These are phyloP conservation scores for Notholithocarpus densiflorus DNA, from an alignment of 306 rosid species.

Conservation along the genomic window DNA sequence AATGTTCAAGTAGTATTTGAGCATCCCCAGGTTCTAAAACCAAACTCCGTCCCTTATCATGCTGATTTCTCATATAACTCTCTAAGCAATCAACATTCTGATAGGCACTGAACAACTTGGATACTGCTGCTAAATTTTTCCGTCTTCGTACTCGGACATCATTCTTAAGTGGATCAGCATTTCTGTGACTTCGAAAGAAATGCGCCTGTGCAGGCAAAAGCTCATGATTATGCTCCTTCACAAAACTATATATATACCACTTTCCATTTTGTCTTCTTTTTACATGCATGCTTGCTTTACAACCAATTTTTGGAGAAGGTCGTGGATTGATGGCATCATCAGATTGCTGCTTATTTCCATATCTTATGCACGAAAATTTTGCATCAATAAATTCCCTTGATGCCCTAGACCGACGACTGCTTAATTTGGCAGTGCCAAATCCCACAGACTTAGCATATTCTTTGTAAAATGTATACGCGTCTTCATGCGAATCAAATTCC, in stretches of 20 bases:
- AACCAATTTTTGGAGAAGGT: constrained; percentile 63
- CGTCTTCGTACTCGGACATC: constrained; percentile 56
- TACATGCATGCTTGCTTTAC: constrained; percentile 64
- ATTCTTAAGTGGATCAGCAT: constrained; percentile 39
- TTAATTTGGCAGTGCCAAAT: constrained; percentile 64
- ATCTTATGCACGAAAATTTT: constrained; percentile 59
- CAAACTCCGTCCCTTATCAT: constrained; percentile 44
- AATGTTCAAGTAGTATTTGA: constrained; percentile 53
- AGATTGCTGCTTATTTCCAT: constrained; percentile 66
- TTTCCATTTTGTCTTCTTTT: constrained; percentile 60
- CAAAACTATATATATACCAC: constrained; percentile 58
- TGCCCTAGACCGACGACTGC: constrained; percentile 65
- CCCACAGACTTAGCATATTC: constrained; percentile 58
- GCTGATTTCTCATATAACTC: constrained; percentile 42
- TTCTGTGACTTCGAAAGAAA: constrained; percentile 58
- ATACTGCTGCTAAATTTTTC: constrained; percentile 39
- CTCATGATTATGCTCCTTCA: constrained; percentile 60
- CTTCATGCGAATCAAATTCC: constrained; percentile 64
- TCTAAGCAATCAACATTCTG: constrained; percentile 56
- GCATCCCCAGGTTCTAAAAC: constrained; percentile 53
- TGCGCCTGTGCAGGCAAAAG: constrained; percentile 61
- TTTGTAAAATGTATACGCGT: constrained; percentile 52
- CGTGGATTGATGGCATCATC: constrained; percentile 68
- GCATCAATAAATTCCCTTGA: constrained; percentile 63
- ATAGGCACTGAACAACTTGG: constrained; percentile 47